Evolutionary conservation across 2,329 filamentous ascomycete genomes (phyloP).

Genomic region (Colletotrichum somersetense): DNA sequence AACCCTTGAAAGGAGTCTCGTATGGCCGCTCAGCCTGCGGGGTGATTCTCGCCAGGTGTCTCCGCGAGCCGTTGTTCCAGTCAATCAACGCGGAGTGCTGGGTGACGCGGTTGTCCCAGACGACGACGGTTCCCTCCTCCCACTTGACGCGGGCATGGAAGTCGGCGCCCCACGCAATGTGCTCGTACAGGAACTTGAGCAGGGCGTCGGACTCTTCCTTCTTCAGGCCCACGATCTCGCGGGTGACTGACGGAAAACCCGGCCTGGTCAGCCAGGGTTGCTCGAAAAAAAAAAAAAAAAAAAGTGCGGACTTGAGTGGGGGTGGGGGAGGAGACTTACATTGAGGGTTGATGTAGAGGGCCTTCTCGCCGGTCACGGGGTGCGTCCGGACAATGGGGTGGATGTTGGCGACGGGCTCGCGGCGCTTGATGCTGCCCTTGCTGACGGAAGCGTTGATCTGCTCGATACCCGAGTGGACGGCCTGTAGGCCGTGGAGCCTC

Average conservation of each 20-base stretch:
- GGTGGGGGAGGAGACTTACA: constrained; percentile 14
- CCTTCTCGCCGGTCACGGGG: constrained; percentile 39
- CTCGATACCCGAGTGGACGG: constrained; percentile 38
- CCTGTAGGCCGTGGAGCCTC: constrained; percentile 44
- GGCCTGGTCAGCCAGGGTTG: not conserved
- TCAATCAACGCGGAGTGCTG: constrained; percentile 39
- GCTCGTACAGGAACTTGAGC: constrained; percentile 41
- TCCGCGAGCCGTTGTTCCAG: constrained; percentile 39
- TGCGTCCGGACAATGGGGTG: constrained; percentile 40
- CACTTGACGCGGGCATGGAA: constrained; percentile 41
- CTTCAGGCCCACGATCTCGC: constrained; percentile 39
- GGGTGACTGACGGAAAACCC: constrained; percentile 8
- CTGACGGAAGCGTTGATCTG: constrained; percentile 37
- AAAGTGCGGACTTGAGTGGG: too few species aligned
- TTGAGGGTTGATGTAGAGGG: constrained; percentile 38
- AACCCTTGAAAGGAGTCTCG: constrained; percentile 40
- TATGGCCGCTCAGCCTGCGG: constrained; percentile 39
- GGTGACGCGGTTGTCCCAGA: constrained; percentile 40
- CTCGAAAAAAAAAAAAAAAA: too few species aligned
- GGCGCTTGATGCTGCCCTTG: constrained; percentile 40
- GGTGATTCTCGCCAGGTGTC: constrained; percentile 39
- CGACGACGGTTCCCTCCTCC: constrained; percentile 39
- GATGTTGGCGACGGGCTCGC: constrained; percentile 38
- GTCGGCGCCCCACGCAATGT: constrained; percentile 40
- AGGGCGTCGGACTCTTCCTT: constrained; percentile 40